These are phyloP conservation scores for Cordyceps cicadae DNA, from an alignment of 2,329 filamentous ascomycete genomes.

Conservation along the genomic window DNA sequence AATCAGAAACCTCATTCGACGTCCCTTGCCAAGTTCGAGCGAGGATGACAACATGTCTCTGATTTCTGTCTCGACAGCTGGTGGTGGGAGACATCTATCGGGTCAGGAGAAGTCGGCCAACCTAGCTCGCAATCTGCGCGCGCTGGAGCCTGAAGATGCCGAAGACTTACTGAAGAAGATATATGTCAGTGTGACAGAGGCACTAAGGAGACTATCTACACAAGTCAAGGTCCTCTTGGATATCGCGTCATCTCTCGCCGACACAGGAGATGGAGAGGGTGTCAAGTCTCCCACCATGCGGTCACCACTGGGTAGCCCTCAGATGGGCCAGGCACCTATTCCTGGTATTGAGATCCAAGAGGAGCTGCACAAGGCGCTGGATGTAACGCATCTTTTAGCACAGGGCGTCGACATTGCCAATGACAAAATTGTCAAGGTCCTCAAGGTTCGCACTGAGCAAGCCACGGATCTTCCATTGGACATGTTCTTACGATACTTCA, in stretches of 20 bases:
- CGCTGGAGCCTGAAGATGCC: constrained; percentile 74
- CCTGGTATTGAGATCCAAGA: constrained; percentile 51
- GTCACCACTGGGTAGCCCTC: constrained; percentile 47
- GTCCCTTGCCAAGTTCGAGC: constrained; percentile 80
- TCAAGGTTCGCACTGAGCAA: constrained; percentile 70
- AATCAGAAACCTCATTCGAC: constrained; percentile 74
- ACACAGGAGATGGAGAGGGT: constrained; percentile 29
- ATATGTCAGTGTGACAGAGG: constrained; percentile 83
- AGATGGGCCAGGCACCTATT: constrained; percentile 22
- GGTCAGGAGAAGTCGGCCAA: constrained; percentile 87
- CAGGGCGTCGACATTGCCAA: constrained; percentile 76
- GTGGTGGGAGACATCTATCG: constrained; percentile 57
- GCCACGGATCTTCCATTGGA: constrained; percentile 58
- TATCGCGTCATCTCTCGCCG: constrained; percentile 68
- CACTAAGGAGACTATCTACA: constrained; percentile 72
- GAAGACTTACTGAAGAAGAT: constrained; percentile 75
- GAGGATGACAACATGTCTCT: constrained; percentile 91
- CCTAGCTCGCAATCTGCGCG: constrained; percentile 77
- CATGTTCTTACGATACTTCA: constrained; percentile 74
- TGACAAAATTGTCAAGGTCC: constrained; percentile 64
- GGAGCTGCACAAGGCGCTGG: constrained; percentile 67
- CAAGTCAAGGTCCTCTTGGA: constrained; percentile 94
- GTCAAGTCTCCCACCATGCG: constrained; percentile 40
- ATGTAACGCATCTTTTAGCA: constrained; percentile 68
- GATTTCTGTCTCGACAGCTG: constrained; percentile 72